Conservation (phyloP, 2,329 filamentous ascomycete genomes). For the Cladophialophora exuberans region DNA sequence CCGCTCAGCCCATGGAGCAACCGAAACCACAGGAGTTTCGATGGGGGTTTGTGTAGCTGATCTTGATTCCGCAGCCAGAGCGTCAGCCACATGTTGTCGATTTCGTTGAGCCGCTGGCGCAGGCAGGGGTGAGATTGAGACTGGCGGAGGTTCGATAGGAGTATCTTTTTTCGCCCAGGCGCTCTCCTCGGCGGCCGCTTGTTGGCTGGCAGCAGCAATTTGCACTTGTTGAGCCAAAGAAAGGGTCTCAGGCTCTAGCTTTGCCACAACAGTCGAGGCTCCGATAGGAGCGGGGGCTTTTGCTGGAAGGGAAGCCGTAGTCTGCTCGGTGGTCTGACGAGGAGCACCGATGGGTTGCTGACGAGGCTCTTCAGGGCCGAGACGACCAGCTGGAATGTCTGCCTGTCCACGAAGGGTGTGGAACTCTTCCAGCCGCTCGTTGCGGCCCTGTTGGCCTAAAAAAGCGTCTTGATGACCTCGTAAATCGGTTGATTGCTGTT, state of each 20-base stretch:
- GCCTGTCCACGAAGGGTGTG: constrained; percentile 75
- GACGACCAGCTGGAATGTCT: constrained; percentile 50
- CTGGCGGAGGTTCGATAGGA: constrained; percentile 67
- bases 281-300: constrained; percentile 25
- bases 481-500: constrained; percentile 38
- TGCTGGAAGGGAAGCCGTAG: constrained; percentile 24
- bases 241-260: constrained; percentile 53
- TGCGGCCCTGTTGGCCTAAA: constrained; percentile 55
- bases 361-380: constrained; percentile 45
- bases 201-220: constrained; percentile 60
- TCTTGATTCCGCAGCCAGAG: constrained; percentile 64
- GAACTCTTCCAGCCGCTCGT: constrained; percentile 80
- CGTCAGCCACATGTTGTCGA: constrained; percentile 80
- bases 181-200: constrained; percentile 29
- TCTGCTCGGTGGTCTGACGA: constrained; percentile 36
- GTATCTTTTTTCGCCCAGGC: constrained; percentile 62
- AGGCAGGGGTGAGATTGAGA: constrained; percentile 78
- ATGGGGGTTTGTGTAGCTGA: constrained; percentile 78
- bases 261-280: constrained; percentile 14
- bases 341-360: constrained; percentile 43
- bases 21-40: constrained; percentile 68
- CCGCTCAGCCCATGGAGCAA: constrained; percentile 96
- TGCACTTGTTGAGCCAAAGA: constrained; percentile 84
- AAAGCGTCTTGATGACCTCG: constrained; percentile 45
- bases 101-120: constrained; percentile 87